These are phyloP conservation scores for Coemansia sp. DNA, from an alignment of 192 early-diverging fungal genomes.

Conservation along the genomic window DNA sequence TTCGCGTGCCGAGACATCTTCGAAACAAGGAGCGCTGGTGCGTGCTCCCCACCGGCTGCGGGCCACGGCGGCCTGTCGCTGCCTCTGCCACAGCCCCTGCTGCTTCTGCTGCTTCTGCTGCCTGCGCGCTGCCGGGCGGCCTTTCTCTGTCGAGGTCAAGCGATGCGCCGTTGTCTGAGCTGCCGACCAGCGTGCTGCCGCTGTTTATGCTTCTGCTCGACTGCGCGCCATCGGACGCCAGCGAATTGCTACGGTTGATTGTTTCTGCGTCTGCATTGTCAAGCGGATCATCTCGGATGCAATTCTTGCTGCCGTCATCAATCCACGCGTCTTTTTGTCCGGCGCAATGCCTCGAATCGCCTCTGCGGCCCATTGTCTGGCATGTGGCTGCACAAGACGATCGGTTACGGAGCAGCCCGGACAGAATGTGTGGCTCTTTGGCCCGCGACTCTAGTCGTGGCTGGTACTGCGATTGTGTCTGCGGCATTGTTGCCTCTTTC, in stretches of 20 bases:
- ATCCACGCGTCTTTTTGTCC: background rate
- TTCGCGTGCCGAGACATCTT: background rate
- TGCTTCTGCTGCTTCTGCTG: background rate
- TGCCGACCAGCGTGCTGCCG: conserved; percentile 24
- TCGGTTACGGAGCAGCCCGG: conserved; percentile 4
- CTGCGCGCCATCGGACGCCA: conserved; percentile 3
- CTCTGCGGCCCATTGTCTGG: background rate
- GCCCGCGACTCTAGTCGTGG: background rate
- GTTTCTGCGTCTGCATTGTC: conserved; percentile 10
- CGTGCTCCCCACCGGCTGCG: conserved; percentile 1
- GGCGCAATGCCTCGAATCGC: background rate
- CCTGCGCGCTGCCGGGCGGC: background rate
- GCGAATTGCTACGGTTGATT: conserved; percentile 9
- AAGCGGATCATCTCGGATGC: background rate
- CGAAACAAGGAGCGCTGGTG: background rate
- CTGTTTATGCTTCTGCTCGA: conserved; percentile 17
- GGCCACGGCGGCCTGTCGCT: background rate
- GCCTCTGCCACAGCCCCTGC: background rate
- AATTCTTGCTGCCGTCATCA: background rate
- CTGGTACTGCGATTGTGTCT: background rate
- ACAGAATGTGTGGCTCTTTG: background rate
- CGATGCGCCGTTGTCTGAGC: background rate
- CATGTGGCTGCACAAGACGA: background rate
- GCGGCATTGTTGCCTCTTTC: background rate
- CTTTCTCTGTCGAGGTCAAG: background rate